Base-by-base conservation (phyloP, 2,329 filamentous ascomycete species). In the Colletotrichum lindemuthianum region DNA sequence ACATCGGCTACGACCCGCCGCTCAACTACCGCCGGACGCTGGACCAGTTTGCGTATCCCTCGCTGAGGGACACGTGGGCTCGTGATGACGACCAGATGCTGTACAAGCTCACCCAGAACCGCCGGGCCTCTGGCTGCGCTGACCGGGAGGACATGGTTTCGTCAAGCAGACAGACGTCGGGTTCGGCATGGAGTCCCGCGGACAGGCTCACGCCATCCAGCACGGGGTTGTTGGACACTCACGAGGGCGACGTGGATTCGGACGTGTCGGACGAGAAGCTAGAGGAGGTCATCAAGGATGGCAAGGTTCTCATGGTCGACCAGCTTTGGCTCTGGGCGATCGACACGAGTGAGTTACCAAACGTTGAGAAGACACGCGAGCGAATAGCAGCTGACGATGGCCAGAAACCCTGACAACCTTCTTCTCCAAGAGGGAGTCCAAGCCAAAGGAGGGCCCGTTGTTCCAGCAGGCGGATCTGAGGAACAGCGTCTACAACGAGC, bases 41-140 rank as follows among this genome's bases (percentile, higher is more conserved):
- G 6, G 88, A 90, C 63, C 87, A 90, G 68, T 90, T 83, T 59
- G 86, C 85, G 0, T 89, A 90, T 58, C 87, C 87, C 0, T 86
- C 85, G 2, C 75, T 90, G 0, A 77, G 82, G 9, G 87, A 89
- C 39, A 90, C 88, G 0, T 76, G 85, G 45, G 84, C 86, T 0
- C 77, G 88, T 15, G 88, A 90, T 45, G 86, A 88, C 47, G 88
- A 90, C 45, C 88, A 90, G 71, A 89, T 90, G 84, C 74, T 90
- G 7, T 90, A 89, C 73, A 90, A 90, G 68, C 75, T 89, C 2
- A 88, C 86, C 2, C 88, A 86, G 68, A 77, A 84, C 59, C 74
- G 24, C 24, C 24, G 81, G 2, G 60, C 69, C 2, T 70, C 70
- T 11, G 15, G 39, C 24, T 10, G 53, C 59, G 16, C 61, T 64